Base-by-base conservation (phyloP, 768 basidiomycete species). In the Pleurotus platypus region DNA sequence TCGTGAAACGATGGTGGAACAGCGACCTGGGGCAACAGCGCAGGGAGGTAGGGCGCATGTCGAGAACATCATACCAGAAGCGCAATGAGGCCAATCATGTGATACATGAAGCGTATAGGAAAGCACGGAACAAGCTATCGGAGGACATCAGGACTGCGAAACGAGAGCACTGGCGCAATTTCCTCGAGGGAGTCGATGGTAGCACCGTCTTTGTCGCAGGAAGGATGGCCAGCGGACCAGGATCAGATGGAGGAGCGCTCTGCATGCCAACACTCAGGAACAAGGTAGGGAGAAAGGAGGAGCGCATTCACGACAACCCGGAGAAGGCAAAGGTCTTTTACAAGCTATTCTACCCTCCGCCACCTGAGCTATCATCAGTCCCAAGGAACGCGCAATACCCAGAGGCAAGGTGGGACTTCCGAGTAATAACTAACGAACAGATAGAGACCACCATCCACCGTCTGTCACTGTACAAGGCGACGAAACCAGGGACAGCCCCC, bases 391-490 rank as follows among this genome's bases (percentile, higher is more conserved):
- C 12, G 18, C 13, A 2, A 13, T 63, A 61, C 53, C 64, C 62
- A 3, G 6, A 9, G 15, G 59, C 60, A 13, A 50, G 47, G 1
- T 53, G 40, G 18, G 30, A 45, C 12, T 51, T 57, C 27, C 0
- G 5, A 1, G 18, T 22, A 22, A 46, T 63, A 15, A 57, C 64
- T 0, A 18, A 43, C 1, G 22, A 40, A 1, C 50, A 49, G 27
- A 58, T 66, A 35, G 22, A 38, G 4, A 20, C 26, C 0, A 63
- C 62, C 0, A 64, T 71, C 4, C 13, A 27, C 1, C 24, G 49
- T 0, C 63, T 73, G 12, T 60, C 60, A 7, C 60, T 64, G 0
- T 66, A 64, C 62, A 73, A 72, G 57, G 72, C 67, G 0, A 63
- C 67, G 3, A 67, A 68, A 0, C 65, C 66, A 0, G 66, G 60